These are phyloP conservation scores for Sugiyamaella lignohabitans DNA, from an alignment of 805 yeast genomes.

Conservation along the genomic window DNA sequence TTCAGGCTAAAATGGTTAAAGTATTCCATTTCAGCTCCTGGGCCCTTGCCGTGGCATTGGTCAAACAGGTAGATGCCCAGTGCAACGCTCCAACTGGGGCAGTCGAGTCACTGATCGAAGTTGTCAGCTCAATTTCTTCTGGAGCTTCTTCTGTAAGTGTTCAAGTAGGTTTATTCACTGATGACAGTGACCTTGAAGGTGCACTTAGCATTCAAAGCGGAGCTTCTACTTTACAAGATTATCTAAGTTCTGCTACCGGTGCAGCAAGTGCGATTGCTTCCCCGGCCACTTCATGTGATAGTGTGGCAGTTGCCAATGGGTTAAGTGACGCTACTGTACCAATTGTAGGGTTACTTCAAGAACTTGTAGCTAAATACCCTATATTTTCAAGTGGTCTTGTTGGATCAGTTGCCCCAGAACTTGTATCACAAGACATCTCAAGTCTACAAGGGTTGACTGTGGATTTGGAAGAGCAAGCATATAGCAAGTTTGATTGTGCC, in stretches of 20 bases:
- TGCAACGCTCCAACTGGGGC: background rate
- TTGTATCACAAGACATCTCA: constrained; percentile 22
- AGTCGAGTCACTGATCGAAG: background rate
- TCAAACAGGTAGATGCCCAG: too few species aligned
- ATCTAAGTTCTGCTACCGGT: background rate
- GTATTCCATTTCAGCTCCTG: too few species aligned
- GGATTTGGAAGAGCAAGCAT: constrained; percentile 17
- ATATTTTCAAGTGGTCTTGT: constrained; percentile 23
- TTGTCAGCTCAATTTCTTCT: background rate
- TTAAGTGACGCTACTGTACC: constrained; percentile 12
- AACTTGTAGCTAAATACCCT: constrained; percentile 20
- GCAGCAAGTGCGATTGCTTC: constrained; percentile 8
- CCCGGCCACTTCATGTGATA: constrained; percentile 14
- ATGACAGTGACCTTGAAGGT: background rate
- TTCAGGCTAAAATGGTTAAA: too few species aligned
- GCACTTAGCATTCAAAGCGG: background rate
- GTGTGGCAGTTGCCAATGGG: constrained; percentile 9
- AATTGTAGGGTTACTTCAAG: constrained; percentile 18
- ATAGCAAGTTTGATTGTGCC: constrained; percentile 17
- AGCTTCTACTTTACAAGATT: background rate
- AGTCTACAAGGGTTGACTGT: constrained; percentile 19
- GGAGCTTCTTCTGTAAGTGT: too few species aligned
- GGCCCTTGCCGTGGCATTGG: too few species aligned
- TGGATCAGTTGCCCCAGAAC: constrained; percentile 7
- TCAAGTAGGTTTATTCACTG: too few species aligned